Evolutionary conservation across 2,329 filamentous ascomycete species (phyloP), one percentile per base, ranked within the genome.

Genomic region (Fusarium burgessii): DNA sequence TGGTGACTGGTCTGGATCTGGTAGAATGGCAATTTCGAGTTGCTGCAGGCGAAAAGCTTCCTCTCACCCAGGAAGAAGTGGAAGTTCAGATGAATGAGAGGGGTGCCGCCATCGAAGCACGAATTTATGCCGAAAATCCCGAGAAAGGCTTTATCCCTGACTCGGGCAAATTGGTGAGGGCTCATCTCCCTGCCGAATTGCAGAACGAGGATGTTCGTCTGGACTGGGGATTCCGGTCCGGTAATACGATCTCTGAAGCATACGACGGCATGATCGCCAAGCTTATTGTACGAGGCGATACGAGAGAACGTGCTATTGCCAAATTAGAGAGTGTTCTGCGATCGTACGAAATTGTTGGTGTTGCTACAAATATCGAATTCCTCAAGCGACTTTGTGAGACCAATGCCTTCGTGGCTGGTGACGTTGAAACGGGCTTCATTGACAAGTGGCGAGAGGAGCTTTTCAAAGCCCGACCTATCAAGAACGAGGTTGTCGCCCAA

Each of bases 181-280:
- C 98, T 14, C 88, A 89, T 36, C 94, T 93, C 3, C 95, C 95
- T 0, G 81, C 36, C 80, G 84, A 51, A 83, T 87, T 9, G 88
- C 89, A 74, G 29, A 74, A 56, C 40, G 87, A 91, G 2, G 92
- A 94, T 70, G 88, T 98, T 35, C 91, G 96, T 42, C 94, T 99
- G 71, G 96, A 99, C 77, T 94, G 95, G 47, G 96, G 96, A 3
- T 98, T 98, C 79, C 89, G 95, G 32, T 88, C 94, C 73, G 96
- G 96, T 29, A 95, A 97, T 78, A 93, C 94, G 69, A 93, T 99
- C 5, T 97, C 95, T 0, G 93, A 95, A 63, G 93, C 96, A 58
- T 99, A 99, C 80, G 96, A 99, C 75, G 96, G 96, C 32, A 99
- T 99, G 96, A 97, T 99, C 73, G 93, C 96, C 46, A 99, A 99